phyloP scores from a whole-genome alignment of 352 stramenopile species.

The Phytopythium boreale region DNA sequence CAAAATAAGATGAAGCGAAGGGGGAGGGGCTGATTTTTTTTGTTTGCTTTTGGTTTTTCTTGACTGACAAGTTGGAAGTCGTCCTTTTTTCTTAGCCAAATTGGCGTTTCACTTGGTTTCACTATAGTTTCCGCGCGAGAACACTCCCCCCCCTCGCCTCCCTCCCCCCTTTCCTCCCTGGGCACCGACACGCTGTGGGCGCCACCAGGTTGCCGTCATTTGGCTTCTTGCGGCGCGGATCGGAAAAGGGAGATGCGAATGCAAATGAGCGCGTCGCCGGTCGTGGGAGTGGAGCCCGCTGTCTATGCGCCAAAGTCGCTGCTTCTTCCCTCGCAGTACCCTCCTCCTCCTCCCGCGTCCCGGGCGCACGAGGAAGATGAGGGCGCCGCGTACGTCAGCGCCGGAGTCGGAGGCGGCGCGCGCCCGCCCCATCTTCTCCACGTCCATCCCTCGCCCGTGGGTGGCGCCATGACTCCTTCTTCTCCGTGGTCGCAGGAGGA shows the following conservation, averaged over 20 bases:
- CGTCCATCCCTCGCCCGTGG: constrained; percentile 22
- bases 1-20: neutral
- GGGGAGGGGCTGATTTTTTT: constrained; percentile 4
- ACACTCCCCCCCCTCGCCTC: neutral
- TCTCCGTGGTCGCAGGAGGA: constrained; percentile 1
- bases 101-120: neutral
- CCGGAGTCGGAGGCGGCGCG: constrained; percentile 20
- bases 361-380: neutral
- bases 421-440: constrained; percentile 24
- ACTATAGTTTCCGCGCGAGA: neutral
- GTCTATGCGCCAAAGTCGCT: constrained; percentile 25
- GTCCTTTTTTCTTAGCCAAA: neutral
- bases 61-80: neutral
- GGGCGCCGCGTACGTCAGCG: constrained; percentile 2
- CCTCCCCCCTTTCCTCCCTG: neutral
- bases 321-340: constrained; percentile 10
- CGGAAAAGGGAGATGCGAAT: constrained; percentile 29
- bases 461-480: constrained; percentile 5
- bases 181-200: constrained; percentile 4
- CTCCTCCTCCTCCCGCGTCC: constrained; percentile 14
- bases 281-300: constrained; percentile 17
- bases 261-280: constrained; percentile 26
- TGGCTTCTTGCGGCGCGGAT: constrained; percentile 6
- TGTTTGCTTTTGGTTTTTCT: neutral
- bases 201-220: neutral